phyloP scores from a whole-genome alignment of 2,329 filamentous ascomycete species.

The Trichoderma guizhouense region DNA sequence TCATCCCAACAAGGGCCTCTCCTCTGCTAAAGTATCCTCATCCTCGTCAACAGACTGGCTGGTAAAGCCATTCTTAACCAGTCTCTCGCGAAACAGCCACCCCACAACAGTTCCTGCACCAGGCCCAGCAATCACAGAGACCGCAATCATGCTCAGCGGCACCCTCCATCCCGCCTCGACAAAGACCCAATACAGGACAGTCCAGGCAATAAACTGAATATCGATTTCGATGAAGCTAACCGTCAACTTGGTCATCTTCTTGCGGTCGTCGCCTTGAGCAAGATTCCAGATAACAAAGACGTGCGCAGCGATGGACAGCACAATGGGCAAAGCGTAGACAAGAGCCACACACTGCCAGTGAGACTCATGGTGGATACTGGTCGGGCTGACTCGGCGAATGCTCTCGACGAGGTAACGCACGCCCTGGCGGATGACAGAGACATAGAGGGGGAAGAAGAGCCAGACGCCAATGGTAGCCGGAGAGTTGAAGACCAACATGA shows the following conservation, averaged over 20 bases:
- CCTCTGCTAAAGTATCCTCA: slow-evolving; percentile 25
- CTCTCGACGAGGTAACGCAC: slow-evolving; percentile 30
- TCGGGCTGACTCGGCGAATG: slow-evolving; percentile 27
- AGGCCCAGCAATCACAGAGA: slow-evolving; percentile 35
- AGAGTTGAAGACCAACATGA: slow-evolving; percentile 44
- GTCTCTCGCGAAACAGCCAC: slow-evolving; percentile 40
- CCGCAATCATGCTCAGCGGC: slow-evolving; percentile 32
- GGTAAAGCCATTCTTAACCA: slow-evolving; percentile 28
- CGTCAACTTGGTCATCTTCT: slow-evolving; percentile 48
- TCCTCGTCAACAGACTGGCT: slow-evolving; percentile 15
- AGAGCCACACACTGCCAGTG: slow-evolving; percentile 36
- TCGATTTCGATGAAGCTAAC: slow-evolving; percentile 48
- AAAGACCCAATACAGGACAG: slow-evolving; percentile 52
- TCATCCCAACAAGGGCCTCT: slow-evolving; percentile 35
- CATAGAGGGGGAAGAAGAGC: slow-evolving; percentile 52
- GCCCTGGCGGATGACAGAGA: slow-evolving; percentile 41
- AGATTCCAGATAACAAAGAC: slow-evolving; percentile 40
- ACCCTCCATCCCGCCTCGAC: slow-evolving; percentile 48
- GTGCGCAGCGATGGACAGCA: slow-evolving; percentile 44
- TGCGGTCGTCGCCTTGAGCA: slow-evolving; percentile 37
- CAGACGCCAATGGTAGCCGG: slow-evolving; percentile 41
- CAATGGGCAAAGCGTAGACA: slow-evolving; percentile 45
- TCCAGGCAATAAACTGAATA: slow-evolving; percentile 42
- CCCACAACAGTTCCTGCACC: slow-evolving; percentile 38
- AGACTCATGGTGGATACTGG: slow-evolving; percentile 43